phyloP scores from a whole-genome alignment of 768 basidiomycete species.

The Lactarius trivialis region DNA sequence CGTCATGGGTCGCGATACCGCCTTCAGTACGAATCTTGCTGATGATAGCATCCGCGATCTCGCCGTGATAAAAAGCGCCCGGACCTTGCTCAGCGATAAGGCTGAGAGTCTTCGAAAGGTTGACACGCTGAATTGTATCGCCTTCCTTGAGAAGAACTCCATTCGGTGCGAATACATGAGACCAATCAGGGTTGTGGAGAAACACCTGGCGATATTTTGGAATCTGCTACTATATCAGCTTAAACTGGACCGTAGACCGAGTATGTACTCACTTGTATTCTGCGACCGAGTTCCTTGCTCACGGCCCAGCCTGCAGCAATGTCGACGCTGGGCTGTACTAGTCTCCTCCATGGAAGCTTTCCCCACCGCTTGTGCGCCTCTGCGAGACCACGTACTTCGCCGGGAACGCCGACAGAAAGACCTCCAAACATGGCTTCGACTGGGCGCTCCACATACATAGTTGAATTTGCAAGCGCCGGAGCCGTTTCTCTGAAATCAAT shows the following conservation, averaged over 20 bases:
- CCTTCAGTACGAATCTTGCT: slow-evolving; percentile 63
- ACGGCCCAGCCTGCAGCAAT: slow-evolving; percentile 80
- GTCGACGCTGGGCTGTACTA: slow-evolving; percentile 68
- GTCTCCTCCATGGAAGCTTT: slow-evolving; percentile 63
- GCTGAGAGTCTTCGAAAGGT: slow-evolving; percentile 71
- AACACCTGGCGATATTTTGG: slow-evolving; percentile 46
- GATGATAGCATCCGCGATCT: slow-evolving; percentile 75
- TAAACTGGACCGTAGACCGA: neutral
- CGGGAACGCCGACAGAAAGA: slow-evolving; percentile 82
- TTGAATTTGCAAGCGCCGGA: slow-evolving; percentile 60
- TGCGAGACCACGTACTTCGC: slow-evolving; percentile 82
- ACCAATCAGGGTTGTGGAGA: slow-evolving; percentile 67
- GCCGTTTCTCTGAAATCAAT: slow-evolving; percentile 90
- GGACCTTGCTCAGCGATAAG: slow-evolving; percentile 71
- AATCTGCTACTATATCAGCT: slow-evolving; percentile 23
- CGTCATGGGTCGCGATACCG: slow-evolving; percentile 72
- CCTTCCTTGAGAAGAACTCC: slow-evolving; percentile 69
- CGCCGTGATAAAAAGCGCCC: slow-evolving; percentile 82
- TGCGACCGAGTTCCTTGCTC: slow-evolving; percentile 63
- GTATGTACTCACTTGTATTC: slow-evolving; percentile 52
- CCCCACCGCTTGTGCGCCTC: slow-evolving; percentile 84
- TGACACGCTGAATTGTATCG: slow-evolving; percentile 62
- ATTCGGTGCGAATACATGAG: slow-evolving; percentile 71
- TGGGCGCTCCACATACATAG: slow-evolving; percentile 67
- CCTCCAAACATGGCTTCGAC: slow-evolving; percentile 62